These are phyloP conservation scores for Apiotrichum veenhuisii DNA, from an alignment of 1,284 basidiomycete genomes.

Conservation along the genomic window DNA sequence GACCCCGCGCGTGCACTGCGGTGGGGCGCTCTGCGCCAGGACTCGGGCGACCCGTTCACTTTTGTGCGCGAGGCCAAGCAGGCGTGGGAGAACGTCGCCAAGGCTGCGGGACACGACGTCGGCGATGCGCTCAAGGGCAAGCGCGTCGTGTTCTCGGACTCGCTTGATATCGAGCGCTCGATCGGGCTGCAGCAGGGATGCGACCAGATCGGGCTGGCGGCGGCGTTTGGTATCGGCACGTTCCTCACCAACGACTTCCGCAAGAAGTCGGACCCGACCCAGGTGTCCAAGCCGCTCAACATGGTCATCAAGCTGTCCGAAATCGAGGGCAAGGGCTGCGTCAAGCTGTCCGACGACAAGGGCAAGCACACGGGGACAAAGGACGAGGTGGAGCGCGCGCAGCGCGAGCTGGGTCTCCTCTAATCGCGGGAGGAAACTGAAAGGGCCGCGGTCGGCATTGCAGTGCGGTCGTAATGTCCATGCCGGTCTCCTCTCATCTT, in stretches of 20 bases:
- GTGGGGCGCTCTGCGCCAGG: constrained; percentile 84
- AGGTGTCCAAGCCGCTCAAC: constrained; percentile 75
- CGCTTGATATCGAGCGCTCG: constrained; percentile 67
- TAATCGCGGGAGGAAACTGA: not conserved
- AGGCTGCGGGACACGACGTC: constrained; percentile 54
- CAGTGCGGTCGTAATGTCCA: too few relatives aligned
- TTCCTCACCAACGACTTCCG: constrained; percentile 83
- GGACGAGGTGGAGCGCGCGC: constrained; percentile 41
- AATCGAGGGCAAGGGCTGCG: constrained; percentile 68
- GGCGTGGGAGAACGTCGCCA: constrained; percentile 54
- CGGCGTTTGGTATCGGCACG: constrained; percentile 87
- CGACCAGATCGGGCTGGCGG: constrained; percentile 67
- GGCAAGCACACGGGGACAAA: constrained; percentile 57
- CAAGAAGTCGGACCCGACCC: constrained; percentile 57
- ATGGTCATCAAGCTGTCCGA: constrained; percentile 87
- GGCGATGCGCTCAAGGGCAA: constrained; percentile 62
- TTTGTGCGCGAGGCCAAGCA: constrained; percentile 70
- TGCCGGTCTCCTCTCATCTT: too few relatives aligned
- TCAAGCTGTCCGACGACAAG: constrained; percentile 89
- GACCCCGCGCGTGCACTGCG: constrained; percentile 61
- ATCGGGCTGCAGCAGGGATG: constrained; percentile 67
- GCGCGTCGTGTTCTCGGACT: constrained; percentile 76
- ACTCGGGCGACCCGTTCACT: constrained; percentile 77
- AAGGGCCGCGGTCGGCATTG: too few relatives aligned
- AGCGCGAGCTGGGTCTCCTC: constrained; percentile 31